Percentiles rank a stretch among this genome's conserved stretches.
phyloP scores from a whole-genome alignment of 2,329 filamentous ascomycete genomes.

The Cordyceps fumosorosea region DNA sequence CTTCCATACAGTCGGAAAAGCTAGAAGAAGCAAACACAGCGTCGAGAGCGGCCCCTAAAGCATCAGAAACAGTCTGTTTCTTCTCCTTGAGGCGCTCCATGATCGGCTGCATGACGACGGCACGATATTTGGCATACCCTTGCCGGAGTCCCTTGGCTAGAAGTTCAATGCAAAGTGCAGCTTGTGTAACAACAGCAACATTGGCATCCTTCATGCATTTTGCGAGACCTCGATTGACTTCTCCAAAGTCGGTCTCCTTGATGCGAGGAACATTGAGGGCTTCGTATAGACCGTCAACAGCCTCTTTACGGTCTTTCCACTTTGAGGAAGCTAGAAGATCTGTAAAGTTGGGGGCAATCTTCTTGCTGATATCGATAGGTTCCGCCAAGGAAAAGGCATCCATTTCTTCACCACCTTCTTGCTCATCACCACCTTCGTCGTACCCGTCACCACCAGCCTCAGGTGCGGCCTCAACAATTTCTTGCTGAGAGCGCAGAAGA shows the following conservation, averaged over 20 bases:
- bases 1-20: constrained; percentile 82
- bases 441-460: constrained; percentile 48
- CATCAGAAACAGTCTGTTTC: constrained; percentile 82
- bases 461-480: constrained; percentile 65
- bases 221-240: constrained; percentile 75
- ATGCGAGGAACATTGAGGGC: constrained; percentile 80
- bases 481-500: constrained; percentile 82
- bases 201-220: constrained; percentile 99
- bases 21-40: constrained; percentile 58
- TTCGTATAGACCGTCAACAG: constrained; percentile 72
- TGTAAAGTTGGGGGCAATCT: constrained; percentile 73
- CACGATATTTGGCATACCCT: constrained; percentile 72
- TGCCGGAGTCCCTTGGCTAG: constrained; percentile 79
- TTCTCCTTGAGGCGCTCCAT: constrained; percentile 97
- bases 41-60: constrained; percentile 78
- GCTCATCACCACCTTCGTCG: constrained; percentile 49
- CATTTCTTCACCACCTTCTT: constrained; percentile 58
- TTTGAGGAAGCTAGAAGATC: constrained; percentile 85
- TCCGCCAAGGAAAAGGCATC: constrained; percentile 79
- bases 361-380: constrained; percentile 77
- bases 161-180: constrained; percentile 86
- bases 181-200: constrained; percentile 85
- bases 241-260: constrained; percentile 82
- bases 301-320: constrained; percentile 98
- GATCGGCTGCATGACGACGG: constrained; percentile 76